Percentiles rank a stretch among this genome's conserved stretches.
These are phyloP conservation scores for Turritis glabra DNA, from an alignment of 345 rosid genomes.

Conservation along the genomic window DNA sequence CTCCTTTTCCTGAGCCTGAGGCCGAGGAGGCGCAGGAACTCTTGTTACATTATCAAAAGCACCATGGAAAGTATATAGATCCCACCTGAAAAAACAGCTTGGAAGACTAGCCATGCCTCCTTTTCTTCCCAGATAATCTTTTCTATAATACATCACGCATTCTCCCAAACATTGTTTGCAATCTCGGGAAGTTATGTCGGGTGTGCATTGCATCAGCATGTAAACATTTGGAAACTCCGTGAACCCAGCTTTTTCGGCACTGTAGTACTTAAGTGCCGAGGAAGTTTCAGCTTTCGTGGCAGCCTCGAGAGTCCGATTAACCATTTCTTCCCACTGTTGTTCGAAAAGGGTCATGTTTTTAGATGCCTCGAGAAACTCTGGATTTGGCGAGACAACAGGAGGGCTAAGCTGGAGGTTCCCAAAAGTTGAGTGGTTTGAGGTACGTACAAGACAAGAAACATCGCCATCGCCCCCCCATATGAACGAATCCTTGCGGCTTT, in stretches of 20 bases:
- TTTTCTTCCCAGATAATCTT: conserved; percentile 17
- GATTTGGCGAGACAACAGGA: not conserved
- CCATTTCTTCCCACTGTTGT: conserved; percentile 29
- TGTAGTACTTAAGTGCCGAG: conserved; percentile 37
- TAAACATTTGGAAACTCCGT: conserved; percentile 12
- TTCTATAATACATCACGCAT: not conserved
- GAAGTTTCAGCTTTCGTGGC: not conserved
- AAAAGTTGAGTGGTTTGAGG: conserved; percentile 25
- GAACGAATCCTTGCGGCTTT: conserved; percentile 34
- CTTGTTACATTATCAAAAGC: not conserved
- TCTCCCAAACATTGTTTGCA: conserved; percentile 34
- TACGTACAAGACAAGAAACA: conserved; percentile 35
- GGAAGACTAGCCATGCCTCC: conserved; percentile 46
- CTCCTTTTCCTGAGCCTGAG: not conserved
- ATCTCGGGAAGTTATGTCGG: conserved; percentile 42
- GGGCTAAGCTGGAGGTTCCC: conserved; percentile 29
- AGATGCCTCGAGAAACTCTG: not conserved
- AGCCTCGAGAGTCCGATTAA: not conserved
- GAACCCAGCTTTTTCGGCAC: conserved; percentile 17
- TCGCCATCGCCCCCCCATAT: not conserved
- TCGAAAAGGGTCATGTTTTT: conserved; percentile 25
- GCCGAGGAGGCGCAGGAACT: conserved; percentile 13
- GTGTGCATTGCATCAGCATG: conserved; percentile 49
- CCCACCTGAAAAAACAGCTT: conserved; percentile 50
- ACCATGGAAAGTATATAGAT: conserved; percentile 21